Evolutionary conservation across 1,139 yeast genomes (phyloP).

Genomic region (Debaryomyces sp.): DNA sequence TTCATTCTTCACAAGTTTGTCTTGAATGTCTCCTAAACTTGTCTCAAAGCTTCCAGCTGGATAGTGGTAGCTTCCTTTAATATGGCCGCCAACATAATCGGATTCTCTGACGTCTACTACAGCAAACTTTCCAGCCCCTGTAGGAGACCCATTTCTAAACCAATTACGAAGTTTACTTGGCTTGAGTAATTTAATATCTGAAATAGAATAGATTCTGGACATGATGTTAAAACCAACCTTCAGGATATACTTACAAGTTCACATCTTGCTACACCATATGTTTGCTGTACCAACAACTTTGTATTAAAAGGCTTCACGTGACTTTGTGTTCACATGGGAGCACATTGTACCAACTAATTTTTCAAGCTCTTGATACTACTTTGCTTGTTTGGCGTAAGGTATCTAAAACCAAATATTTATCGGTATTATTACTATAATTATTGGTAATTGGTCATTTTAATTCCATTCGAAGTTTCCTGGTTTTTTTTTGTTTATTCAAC

Average conservation of each 20-base stretch:
- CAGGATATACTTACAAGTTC: background rate
- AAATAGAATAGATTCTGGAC: conserved; percentile 22
- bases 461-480: background rate
- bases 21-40: conserved; percentile 45
- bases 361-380: background rate
- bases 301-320: background rate
- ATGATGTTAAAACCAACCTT: conserved; percentile 7
- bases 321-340: background rate
- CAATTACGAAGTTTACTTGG: conserved; percentile 48
- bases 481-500: background rate
- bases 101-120: conserved; percentile 87
- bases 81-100: conserved; percentile 74
- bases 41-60: conserved; percentile 57
- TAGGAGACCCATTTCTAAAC: conserved; percentile 39
- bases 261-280: background rate
- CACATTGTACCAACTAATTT: background rate
- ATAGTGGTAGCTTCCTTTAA: conserved; percentile 59
- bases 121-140: conserved; percentile 50
- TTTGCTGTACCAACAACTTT: background rate
- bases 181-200: conserved; percentile 46
- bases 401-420: background rate
- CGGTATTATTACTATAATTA: background rate
- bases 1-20: conserved; percentile 31
- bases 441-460: background rate
- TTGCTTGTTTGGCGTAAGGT: background rate